Evolutionary conservation across 306 rosid genomes (phyloP).

Genomic region (Delonix regia): DNA sequence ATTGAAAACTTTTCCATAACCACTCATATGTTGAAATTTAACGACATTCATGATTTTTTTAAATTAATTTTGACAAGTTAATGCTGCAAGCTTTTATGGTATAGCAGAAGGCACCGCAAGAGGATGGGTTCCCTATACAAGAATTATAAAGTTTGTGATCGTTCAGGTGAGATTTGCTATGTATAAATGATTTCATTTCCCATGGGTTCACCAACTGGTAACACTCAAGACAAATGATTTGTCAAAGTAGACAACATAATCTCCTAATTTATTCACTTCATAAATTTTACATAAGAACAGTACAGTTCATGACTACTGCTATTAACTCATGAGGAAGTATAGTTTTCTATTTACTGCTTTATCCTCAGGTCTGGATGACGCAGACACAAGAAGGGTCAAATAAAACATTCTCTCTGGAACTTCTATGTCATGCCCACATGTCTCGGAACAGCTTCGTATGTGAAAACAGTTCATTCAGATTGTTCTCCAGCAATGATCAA

Average conservation of each 20-base stretch:
- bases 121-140: constrained; percentile 33
- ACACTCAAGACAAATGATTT: not conserved
- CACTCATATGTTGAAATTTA: too few species aligned
- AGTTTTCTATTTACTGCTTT: too few species aligned
- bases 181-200: too few species aligned
- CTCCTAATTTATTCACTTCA: too few species aligned
- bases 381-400: constrained; percentile 28
- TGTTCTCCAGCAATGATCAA: constrained; percentile 33
- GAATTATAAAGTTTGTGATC: not conserved
- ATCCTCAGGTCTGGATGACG: not conserved
- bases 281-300: too few species aligned
- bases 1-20: too few species aligned
- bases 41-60: too few species aligned
- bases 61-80: too few species aligned
- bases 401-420: constrained; percentile 33
- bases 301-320: too few species aligned
- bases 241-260: too few species aligned
- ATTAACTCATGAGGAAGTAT: too few species aligned
- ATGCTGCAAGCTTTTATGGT: not conserved
- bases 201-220: not conserved
- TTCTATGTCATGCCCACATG: constrained; percentile 49
- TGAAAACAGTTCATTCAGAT: constrained; percentile 25
- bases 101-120: constrained; percentile 21
- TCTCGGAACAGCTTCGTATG: constrained; percentile 41
- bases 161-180: not conserved